Percentiles rank a stretch among this genome's conserved stretches.
These are phyloP conservation scores for Leucogyrophana mollusca DNA, from an alignment of 768 basidiomycete genomes.

Conservation along the genomic window DNA sequence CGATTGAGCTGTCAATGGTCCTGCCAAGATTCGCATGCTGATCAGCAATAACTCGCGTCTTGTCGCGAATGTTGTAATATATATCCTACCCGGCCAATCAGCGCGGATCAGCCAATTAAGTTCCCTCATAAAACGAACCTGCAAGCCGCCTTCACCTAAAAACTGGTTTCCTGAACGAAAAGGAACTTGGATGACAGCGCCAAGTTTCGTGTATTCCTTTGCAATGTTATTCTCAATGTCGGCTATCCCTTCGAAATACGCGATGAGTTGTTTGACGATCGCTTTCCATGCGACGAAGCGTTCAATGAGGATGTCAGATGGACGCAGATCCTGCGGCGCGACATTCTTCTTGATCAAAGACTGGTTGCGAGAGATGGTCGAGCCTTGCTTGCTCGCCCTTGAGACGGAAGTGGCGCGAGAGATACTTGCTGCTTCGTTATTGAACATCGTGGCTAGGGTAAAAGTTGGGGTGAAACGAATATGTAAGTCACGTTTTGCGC, in stretches of 20 bases:
- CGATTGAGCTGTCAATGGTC: conserved; percentile 95
- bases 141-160: conserved; percentile 94
- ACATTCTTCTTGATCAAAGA: conserved; percentile 95
- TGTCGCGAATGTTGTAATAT: conserved; percentile 90
- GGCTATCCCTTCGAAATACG: conserved; percentile 82
- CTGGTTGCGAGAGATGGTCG: conserved; percentile 75
- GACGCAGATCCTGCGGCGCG: conserved; percentile 84
- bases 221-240: conserved; percentile 97
- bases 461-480: neutral
- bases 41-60: conserved; percentile 90
- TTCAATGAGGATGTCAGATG: conserved; percentile 96
- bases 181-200: conserved; percentile 95
- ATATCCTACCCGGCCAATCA: conserved; percentile 58
- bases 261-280: conserved; percentile 93
- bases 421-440: conserved; percentile 47
- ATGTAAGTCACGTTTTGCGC: neutral
- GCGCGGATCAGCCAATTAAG: neutral
- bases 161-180: conserved; percentile 97
- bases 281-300: conserved; percentile 93
- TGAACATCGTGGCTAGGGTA: conserved; percentile 19
- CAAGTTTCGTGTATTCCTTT: conserved; percentile 88
- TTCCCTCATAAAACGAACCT: conserved; percentile 42
- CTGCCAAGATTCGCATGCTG: conserved; percentile 95
- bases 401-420: conserved; percentile 77
- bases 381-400: conserved; percentile 59